Conservation (phyloP, 1,139 yeast genomes). For the Trichomonascaceae sp. region DNA sequence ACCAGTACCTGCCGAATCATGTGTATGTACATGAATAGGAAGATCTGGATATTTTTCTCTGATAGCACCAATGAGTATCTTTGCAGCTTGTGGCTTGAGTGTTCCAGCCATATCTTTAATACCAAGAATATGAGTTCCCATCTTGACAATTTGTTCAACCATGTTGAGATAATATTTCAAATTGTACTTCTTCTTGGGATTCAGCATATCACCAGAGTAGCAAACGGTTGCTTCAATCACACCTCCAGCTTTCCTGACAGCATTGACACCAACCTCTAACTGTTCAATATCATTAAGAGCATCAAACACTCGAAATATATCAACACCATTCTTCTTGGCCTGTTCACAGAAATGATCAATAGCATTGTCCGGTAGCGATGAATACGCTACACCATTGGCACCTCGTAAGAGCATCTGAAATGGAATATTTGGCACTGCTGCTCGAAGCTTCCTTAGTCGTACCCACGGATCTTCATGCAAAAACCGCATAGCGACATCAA, state of each 20-base stretch:
- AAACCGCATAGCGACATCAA: conserved; percentile 97
- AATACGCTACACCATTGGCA: conserved; percentile 98
- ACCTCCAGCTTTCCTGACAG: conserved; percentile 97
- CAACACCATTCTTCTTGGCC: conserved; percentile 95
- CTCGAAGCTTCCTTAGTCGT: conserved; percentile 79
- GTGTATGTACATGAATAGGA: conserved; percentile 98
- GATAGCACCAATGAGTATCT: conserved; percentile 65
- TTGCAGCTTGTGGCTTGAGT: conserved; percentile 91
- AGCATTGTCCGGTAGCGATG: conserved; percentile 96
- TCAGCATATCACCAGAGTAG: conserved; percentile 97
- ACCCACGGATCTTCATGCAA: conserved; percentile 99
- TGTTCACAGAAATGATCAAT: conserved; percentile 93
- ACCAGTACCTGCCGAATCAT: conserved; percentile 99
- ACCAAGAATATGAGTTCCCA: conserved; percentile 97
- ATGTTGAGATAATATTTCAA: conserved; percentile 79
- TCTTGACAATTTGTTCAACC: conserved; percentile 74
- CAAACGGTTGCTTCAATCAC: conserved; percentile 98
- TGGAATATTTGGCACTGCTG: conserved; percentile 93
- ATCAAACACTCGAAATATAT: conserved; percentile 94
- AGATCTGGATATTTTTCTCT: conserved; percentile 85
- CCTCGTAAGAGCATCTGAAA: conserved; percentile 99
- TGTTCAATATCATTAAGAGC: conserved; percentile 96
- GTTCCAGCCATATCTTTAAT: conserved; percentile 99
- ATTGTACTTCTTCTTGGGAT: conserved; percentile 91
- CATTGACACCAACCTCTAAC: conserved; percentile 94